Percentiles rank a stretch among this genome's conserved stretches.
Evolutionary conservation across 495 filamentous ascomycete genomes (phyloP).

Genomic region (Annulohypoxylon nitens): DNA sequence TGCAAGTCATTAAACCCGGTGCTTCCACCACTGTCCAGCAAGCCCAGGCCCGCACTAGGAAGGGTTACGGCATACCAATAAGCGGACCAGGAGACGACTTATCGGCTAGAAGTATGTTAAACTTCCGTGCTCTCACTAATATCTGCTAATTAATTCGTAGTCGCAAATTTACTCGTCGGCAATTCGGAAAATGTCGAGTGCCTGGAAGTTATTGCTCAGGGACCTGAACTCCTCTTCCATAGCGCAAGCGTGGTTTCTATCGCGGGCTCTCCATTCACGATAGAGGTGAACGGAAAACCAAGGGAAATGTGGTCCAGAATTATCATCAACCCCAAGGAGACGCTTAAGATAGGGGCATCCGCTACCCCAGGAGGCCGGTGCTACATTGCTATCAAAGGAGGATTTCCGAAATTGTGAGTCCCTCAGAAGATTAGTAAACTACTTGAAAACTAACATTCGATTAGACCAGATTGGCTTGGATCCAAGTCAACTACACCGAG

Average conservation of each 20-base stretch:
- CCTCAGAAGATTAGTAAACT: not conserved
- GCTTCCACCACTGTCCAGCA: slow-evolving; percentile 72
- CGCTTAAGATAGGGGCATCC: slow-evolving; percentile 66
- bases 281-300: slow-evolving; percentile 60
- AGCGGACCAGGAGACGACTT: slow-evolving; percentile 70
- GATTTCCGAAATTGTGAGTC: slow-evolving; percentile 62
- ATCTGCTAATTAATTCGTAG: slow-evolving; percentile 49
- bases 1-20: slow-evolving; percentile 69
- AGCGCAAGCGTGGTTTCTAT: slow-evolving; percentile 63
- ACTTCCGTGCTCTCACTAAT: not conserved
- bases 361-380: slow-evolving; percentile 63
- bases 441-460: not conserved
- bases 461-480: slow-evolving; percentile 65
- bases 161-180: slow-evolving; percentile 71
- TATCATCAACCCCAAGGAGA: slow-evolving; percentile 64
- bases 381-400: slow-evolving; percentile 71
- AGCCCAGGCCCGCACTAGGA: slow-evolving; percentile 66
- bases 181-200: slow-evolving; percentile 65
- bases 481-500: slow-evolving; percentile 70
- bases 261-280: slow-evolving; percentile 66
- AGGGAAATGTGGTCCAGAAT: slow-evolving; percentile 65
- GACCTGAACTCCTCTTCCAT: slow-evolving; percentile 69
- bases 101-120: slow-evolving; percentile 44
- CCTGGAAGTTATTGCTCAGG: slow-evolving; percentile 70
- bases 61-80: slow-evolving; percentile 65